A percentile compares a stretch with the other conserved stretches of the same genome.
Conservation (phyloP, 2,329 filamentous ascomycete genomes). For the Sporothrix curviconia region DNA sequence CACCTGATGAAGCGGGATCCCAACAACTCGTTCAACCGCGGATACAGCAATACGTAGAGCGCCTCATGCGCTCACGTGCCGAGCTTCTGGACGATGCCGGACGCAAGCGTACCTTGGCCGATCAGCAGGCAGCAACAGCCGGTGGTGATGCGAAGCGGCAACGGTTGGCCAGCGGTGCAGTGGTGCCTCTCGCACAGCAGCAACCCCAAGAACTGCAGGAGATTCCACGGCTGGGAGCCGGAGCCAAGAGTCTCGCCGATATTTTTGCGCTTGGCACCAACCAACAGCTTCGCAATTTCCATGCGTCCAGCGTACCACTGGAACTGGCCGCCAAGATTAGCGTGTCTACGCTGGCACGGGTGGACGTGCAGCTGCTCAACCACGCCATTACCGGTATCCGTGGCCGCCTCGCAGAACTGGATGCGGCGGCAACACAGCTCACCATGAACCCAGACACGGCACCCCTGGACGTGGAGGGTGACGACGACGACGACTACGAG, state of each 20-base stretch:
- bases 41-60: constrained; percentile 83
- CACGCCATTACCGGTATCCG: constrained; percentile 63
- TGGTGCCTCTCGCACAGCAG: constrained; percentile 20
- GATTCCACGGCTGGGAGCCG: constrained; percentile 65
- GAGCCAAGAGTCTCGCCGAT: constrained; percentile 71
- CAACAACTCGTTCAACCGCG: constrained; percentile 65
- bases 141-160: constrained; percentile 79
- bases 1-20: constrained; percentile 79
- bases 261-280: constrained; percentile 81
- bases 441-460: constrained; percentile 51
- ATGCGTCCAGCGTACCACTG: constrained; percentile 71
- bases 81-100: constrained; percentile 74
- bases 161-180: constrained; percentile 50
- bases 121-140: constrained; percentile 64
- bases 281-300: constrained; percentile 67
- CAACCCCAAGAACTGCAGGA: no score
- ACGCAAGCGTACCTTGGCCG: constrained; percentile 68
- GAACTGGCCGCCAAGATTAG: constrained; percentile 74
- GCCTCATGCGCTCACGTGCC: constrained; percentile 67
- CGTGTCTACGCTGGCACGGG: constrained; percentile 66
- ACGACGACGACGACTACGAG: constrained; percentile 78
- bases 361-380: constrained; percentile 62
- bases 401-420: constrained; percentile 41
- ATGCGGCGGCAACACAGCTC: constrained; percentile 35
- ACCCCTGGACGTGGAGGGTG: constrained; percentile 61